Conservation (phyloP, 768 basidiomycete genomes). For the Lactifluus echinatus region DNA sequence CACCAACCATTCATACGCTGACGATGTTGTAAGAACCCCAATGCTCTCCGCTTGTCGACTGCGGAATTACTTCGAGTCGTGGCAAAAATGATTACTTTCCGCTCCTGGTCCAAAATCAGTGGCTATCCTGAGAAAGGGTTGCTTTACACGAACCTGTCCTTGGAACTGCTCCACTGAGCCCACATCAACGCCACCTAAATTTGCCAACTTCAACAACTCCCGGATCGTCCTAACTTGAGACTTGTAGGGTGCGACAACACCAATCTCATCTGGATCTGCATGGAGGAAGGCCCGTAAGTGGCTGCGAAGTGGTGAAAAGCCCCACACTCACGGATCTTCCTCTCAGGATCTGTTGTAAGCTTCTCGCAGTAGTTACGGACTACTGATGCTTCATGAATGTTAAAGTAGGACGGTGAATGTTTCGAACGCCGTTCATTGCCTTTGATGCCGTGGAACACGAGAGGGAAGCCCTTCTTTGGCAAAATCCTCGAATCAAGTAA, state of each 20-base stretch:
- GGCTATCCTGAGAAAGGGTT: neutral
- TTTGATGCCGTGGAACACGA: slow-evolving; percentile 29
- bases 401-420: slow-evolving; percentile 35
- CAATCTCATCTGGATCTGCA: slow-evolving; percentile 28
- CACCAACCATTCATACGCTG: slow-evolving; percentile 34
- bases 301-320: neutral
- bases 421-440: slow-evolving; percentile 30
- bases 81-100: slow-evolving; percentile 31
- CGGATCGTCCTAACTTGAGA: slow-evolving; percentile 32
- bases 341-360: slow-evolving; percentile 24
- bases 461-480: slow-evolving; percentile 23
- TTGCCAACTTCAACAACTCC: slow-evolving; percentile 18
- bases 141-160: slow-evolving; percentile 28
- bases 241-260: slow-evolving; percentile 34
- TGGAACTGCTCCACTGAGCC: slow-evolving; percentile 36
- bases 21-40: slow-evolving; percentile 31
- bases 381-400: slow-evolving; percentile 30
- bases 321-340: slow-evolving; percentile 26
- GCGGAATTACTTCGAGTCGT: slow-evolving; percentile 30
- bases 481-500: slow-evolving; percentile 26
- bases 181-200: slow-evolving; percentile 25
- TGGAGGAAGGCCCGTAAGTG: neutral
- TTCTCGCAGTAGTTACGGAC: slow-evolving; percentile 29
- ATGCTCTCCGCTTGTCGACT: slow-evolving; percentile 22
- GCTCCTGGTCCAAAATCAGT: slow-evolving; percentile 25